A percentile compares a stretch with the other conserved stretches of the same genome.
These are phyloP conservation scores for Colletotrichum godetiae DNA, from an alignment of 2,329 filamentous ascomycete species.

Conservation along the genomic window DNA sequence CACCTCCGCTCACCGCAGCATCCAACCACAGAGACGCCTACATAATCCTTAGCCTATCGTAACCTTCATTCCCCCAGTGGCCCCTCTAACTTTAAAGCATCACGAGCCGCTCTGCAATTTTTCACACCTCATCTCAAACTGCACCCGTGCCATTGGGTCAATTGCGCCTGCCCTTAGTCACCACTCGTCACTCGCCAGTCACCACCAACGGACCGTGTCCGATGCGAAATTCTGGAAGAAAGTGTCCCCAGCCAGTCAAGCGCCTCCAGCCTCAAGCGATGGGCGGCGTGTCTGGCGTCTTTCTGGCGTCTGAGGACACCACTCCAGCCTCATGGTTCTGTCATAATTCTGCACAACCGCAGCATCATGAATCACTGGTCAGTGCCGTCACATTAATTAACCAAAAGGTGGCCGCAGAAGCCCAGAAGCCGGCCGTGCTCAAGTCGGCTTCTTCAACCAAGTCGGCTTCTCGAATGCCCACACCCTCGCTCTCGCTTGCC, in stretches of 20 bases:
- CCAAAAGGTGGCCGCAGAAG: neutral
- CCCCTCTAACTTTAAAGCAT: constrained; percentile 31
- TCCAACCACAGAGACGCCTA: constrained; percentile 29
- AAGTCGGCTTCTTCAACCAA: constrained; percentile 1
- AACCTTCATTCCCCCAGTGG: constrained; percentile 21
- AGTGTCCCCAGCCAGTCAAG: neutral
- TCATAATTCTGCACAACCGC: constrained; percentile 11
- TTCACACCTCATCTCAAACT: constrained; percentile 34
- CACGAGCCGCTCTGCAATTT: constrained; percentile 33
- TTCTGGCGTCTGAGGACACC: constrained; percentile 12
- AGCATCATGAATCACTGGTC: constrained; percentile 19
- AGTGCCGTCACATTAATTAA: neutral
- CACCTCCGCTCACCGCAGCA: constrained; percentile 20
- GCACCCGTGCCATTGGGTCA: constrained; percentile 30
- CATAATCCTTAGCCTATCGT: constrained; percentile 35
- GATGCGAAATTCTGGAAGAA: neutral
- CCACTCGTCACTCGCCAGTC: neutral
- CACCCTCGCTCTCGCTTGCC: constrained; percentile 14
- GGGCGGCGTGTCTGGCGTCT: neutral
- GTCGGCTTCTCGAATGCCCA: constrained; percentile 8
- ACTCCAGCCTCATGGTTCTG: neutral
- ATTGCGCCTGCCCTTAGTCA: constrained; percentile 28
- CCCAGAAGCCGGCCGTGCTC: neutral
- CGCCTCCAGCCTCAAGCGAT: neutral
- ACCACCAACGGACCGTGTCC: constrained; percentile 23